Conservation (phyloP, 331 rosid genomes). For the Arachis monticola region DNA sequence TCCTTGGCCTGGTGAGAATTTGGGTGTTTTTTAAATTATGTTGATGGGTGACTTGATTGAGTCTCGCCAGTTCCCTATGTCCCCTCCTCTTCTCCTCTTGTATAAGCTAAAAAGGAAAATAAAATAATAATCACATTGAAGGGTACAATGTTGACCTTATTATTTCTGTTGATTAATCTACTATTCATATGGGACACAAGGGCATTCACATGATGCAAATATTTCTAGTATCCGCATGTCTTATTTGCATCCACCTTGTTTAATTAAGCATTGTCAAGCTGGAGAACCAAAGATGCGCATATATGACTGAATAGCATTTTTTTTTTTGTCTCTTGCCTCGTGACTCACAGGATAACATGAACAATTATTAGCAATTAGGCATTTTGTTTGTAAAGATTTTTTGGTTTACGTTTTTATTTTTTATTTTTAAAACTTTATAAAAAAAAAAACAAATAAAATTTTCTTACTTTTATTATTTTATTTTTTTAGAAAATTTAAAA, state of each 20-base stretch:
- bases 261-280: constrained; percentile 17
- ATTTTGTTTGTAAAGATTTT: constrained; percentile 13
- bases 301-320: constrained; percentile 14
- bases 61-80: background rate
- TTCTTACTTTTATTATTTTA: no score
- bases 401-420: no score
- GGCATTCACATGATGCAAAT: constrained; percentile 42
- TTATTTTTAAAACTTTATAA: no score
- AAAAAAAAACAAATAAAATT: no score
- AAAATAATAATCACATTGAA: background rate
- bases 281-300: constrained; percentile 24
- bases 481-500: no score
- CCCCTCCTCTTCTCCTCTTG: no score
- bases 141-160: constrained; percentile 9
- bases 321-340: constrained; percentile 18
- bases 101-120: background rate
- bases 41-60: constrained; percentile 1
- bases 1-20: background rate
- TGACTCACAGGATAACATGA: constrained; percentile 23
- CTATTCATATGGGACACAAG: constrained; percentile 19
- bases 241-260: constrained; percentile 14
- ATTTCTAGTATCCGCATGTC: background rate
- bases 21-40: background rate
- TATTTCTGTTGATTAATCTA: constrained; percentile 16
- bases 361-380: constrained; percentile 9